Evolutionary conservation across 371 early-diverging fungal species (phyloP).

Genomic region (Chytridium lagenaria): DNA sequence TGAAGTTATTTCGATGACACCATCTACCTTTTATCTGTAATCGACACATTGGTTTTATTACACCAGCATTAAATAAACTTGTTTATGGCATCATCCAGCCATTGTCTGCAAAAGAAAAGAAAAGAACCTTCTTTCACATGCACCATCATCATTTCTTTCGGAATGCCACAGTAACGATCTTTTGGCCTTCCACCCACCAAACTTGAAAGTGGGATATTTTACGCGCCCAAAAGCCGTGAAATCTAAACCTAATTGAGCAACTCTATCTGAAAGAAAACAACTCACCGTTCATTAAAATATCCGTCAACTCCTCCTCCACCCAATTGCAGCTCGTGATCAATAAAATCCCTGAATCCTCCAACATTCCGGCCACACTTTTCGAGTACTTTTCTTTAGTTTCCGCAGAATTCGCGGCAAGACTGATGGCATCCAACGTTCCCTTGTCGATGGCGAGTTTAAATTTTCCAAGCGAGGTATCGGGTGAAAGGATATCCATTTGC

Average conservation of each 20-base stretch:
- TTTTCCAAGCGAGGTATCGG: constrained; percentile 3
- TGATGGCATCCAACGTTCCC: constrained; percentile 93
- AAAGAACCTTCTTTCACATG: no score
- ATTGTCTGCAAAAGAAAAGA: no score
- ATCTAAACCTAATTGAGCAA: background rate
- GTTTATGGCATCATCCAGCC: no score
- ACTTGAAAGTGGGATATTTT: constrained; percentile 81
- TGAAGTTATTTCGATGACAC: no score
- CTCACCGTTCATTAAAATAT: constrained; percentile 66
- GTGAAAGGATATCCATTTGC: constrained; percentile 64
- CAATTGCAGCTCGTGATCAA: constrained; percentile 93
- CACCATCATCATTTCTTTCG: constrained; percentile 57
- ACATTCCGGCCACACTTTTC: constrained; percentile 44
- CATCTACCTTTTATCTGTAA: no score
- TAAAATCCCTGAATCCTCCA: constrained; percentile 65
- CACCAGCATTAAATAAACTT: no score
- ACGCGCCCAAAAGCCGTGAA: constrained; percentile 69
- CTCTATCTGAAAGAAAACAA: constrained; percentile 1
- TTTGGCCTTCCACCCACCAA: constrained; percentile 87
- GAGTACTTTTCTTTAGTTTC: constrained; percentile 33
- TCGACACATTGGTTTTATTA: no score
- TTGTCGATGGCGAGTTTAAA: constrained; percentile 84
- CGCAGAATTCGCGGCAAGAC: constrained; percentile 50
- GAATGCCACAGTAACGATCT: constrained; percentile 83
- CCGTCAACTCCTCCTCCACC: constrained; percentile 83